Base-by-base conservation (phyloP, 345 rosid species). In the Pistacia vera region DNA sequence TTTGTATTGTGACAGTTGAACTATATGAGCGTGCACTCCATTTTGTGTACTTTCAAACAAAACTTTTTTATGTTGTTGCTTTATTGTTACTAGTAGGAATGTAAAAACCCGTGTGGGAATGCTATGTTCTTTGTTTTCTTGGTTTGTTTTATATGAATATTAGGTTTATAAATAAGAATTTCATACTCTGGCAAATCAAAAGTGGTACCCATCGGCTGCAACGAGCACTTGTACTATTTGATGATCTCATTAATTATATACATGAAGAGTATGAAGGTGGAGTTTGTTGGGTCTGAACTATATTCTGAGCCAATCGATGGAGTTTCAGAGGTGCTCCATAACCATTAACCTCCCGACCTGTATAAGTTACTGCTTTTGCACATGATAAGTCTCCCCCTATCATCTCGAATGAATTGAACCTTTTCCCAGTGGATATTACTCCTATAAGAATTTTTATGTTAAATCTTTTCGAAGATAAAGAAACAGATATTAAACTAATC, bases 121-220 rank as follows among this genome's bases (percentile, higher is more conserved):
- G 57, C 65, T 61, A 48, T 62, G 44, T 55, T 60, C 22, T 64
- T 55, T 58, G 28, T 59, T 78, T 33, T 10, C 63, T 73, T 49
- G 2, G 59, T 74, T 58, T 18, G 61, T 5, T 9, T 41, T 41
- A 41, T 41, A 41, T 41, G 46, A 41, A 41, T 41, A 41, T 41
- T 41, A 41, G 46, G 46, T 41, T 41, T 41, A 41, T 8, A 41
- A 41, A 41, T 41, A 41, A 41, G 9, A 41, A 41, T 41, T 5
- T 41, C 46, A 41, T 5, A 30, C 76, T 77, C 74, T 67, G 81
- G 25, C 25, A 1, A 25, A 25, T 25, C 25, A 25, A 25, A 25
- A 25, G 25, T 25, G 25, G 64, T 94, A 89, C 13, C 97, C 93
- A 77, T 94, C 97, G 0, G 93, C 97, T 48, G 93, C 96, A 65